Base-by-base conservation (phyloP, 2,329 filamentous ascomycete species). In the Fusarium metavorans region DNA sequence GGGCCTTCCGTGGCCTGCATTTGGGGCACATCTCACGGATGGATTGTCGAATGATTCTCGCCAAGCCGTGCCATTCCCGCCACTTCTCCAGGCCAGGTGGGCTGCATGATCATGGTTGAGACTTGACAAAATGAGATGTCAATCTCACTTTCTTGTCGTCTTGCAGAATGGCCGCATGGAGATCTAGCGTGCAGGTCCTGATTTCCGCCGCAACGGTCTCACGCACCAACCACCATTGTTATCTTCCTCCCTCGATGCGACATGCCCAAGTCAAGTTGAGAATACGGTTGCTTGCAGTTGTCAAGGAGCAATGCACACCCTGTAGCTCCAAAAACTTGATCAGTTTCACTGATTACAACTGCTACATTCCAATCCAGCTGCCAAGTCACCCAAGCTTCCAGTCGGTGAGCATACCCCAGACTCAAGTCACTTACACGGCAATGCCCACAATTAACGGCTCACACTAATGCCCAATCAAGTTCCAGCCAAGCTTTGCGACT, bases 171-270 rank as follows among this genome's bases (percentile, higher is more conserved):
- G 66, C 67, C 71, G 71, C 71, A 71, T 73, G 35, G 64, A 62
- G 71, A 73, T 73, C 71, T 64, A 41, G 67, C 45, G 45, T 74
- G 71, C 71, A 74, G 71, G 54, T 56, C 34, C 63, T 73, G 70
- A 68, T 54, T 63, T 39, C 43, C 39, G 58, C 67, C 71, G 71
- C 71, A 73, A 56, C 60, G 71, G 63, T 73, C 63, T 71, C 71
- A 73, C 58, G 71, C 71, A 57, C 66, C 35, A 64, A 30, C 20
- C 23, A 59, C 34, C 58, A 27, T 32, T 62, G 30, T 48, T 64
- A 25, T 67, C 56, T 6, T 59, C 8, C 11, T 30, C 32, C 34
- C 25, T 58, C 57, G 10, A 43, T n/a, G 16, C 34, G 9, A 23
- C 18, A 9, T 25, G 11, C 20, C 41, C 41, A 50, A 23, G 11